Percentiles rank a stretch among this genome's conserved stretches.
These are phyloP conservation scores for Eutrema salsugineum DNA, from an alignment of 441 rosid genomes.

Conservation along the genomic window DNA sequence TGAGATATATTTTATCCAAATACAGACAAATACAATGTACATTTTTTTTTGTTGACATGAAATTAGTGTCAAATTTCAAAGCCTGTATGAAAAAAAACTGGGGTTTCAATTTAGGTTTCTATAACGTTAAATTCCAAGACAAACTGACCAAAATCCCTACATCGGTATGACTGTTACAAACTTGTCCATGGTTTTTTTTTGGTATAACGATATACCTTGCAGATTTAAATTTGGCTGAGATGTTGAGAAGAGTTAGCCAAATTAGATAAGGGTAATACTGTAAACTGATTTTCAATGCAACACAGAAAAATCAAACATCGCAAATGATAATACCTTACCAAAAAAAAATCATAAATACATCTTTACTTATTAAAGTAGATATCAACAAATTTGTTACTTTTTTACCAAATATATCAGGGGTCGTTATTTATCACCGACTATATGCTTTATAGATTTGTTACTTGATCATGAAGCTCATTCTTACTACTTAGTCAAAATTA, in stretches of 20 bases:
- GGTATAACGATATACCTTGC: too few species aligned
- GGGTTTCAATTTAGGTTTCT: not conserved
- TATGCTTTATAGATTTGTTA: constrained; percentile 27
- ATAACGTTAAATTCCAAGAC: not conserved
- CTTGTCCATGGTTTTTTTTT: too few species aligned
- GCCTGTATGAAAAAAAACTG: not conserved
- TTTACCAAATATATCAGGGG: constrained; percentile 18
- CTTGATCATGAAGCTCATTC: constrained; percentile 30
- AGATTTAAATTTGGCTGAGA: not conserved
- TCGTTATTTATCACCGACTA: constrained; percentile 5
- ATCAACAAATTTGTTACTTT: not conserved
- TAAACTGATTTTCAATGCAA: not conserved
- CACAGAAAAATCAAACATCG: not conserved
- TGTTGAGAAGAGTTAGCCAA: not conserved
- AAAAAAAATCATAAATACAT: not conserved
- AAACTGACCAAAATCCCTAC: too few species aligned
- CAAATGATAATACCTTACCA: not conserved
- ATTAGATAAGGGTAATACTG: not conserved
- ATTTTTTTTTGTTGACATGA: not conserved
- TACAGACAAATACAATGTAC: not conserved
- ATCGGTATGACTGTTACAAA: too few species aligned
- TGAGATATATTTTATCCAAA: not conserved
- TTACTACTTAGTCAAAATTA: constrained; percentile 19
- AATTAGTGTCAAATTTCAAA: not conserved
- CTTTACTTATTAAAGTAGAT: not conserved